Percentiles rank a stretch among this genome's conserved stretches.
Evolutionary conservation across 768 basidiomycete species (phyloP).

Genomic region (Panaeolus cyanescens): DNA sequence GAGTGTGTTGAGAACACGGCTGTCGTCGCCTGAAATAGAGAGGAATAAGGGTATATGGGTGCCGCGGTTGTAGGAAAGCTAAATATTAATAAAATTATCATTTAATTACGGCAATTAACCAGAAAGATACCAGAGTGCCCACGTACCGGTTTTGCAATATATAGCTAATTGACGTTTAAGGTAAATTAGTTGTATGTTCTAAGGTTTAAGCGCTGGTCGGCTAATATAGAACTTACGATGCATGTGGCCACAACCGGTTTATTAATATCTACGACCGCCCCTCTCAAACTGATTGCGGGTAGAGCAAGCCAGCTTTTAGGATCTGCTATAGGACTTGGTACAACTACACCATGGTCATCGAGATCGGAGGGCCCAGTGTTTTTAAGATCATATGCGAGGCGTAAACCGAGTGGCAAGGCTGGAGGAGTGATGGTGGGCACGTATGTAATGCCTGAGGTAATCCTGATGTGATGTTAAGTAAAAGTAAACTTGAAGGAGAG

Average conservation of each 20-base stretch:
- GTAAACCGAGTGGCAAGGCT: neutral
- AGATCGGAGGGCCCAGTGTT: neutral
- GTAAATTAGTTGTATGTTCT: neutral
- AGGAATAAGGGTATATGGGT: conserved; percentile 25
- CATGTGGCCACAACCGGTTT: neutral
- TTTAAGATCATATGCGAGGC: neutral
- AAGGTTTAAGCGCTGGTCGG: no score
- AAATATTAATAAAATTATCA: neutral
- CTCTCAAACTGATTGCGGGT: neutral
- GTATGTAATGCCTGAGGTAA: neutral
- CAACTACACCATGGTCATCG: neutral
- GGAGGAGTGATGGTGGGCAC: neutral
- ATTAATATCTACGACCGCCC: neutral
- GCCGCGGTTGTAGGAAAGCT: conserved; percentile 26
- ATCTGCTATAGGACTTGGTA: neutral
- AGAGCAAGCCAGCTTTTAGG: neutral
- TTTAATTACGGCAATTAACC: no score
- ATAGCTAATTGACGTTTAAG: conserved; percentile 10
- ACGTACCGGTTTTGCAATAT: conserved; percentile 21
- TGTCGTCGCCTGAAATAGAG: conserved; percentile 15
- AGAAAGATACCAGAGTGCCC: neutral
- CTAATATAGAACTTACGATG: neutral
- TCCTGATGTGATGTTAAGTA: neutral
- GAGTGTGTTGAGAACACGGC: conserved; percentile 17
- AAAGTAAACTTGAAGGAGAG: neutral